Evolutionary conservation across 345 rosid species (phyloP).

Genomic region (Rhodomyrtus tomentosa): DNA sequence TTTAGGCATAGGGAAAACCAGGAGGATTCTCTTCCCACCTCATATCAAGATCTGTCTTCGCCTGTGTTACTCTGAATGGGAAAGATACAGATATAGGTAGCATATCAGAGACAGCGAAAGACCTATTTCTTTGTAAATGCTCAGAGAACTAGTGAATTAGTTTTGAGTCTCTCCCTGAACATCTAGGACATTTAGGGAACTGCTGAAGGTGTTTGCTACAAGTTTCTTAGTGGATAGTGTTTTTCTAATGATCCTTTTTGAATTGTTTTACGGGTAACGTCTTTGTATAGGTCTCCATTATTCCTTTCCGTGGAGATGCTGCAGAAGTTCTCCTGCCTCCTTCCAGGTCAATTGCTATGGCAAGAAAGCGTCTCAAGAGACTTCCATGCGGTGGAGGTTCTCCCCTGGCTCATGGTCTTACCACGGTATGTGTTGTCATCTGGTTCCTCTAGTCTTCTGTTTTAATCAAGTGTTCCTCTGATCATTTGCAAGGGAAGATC

Average conservation of each 20-base stretch:
- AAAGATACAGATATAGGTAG: neutral
- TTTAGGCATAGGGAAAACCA: neutral
- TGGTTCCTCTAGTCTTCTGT: neutral
- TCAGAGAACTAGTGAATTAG: neutral
- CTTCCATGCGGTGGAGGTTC: constrained; percentile 99
- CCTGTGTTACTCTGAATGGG: neutral
- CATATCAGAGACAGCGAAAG: neutral
- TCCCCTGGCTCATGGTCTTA: constrained; percentile 95
- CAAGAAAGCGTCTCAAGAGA: constrained; percentile 92
- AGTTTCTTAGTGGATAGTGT: neutral
- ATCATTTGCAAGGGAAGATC: neutral
- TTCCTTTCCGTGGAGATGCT: constrained; percentile 94
- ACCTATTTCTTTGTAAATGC: neutral
- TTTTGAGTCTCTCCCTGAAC: neutral
- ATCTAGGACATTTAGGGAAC: neutral
- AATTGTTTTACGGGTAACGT: constrained; percentile 5
- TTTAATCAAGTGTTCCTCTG: neutral
- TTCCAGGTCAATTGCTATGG: constrained; percentile 96
- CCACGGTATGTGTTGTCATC: constrained; percentile 44
- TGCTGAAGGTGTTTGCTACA: neutral
- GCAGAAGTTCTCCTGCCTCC: constrained; percentile 95
- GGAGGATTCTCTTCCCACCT: neutral
- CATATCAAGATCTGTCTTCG: neutral
- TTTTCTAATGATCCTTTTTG: neutral
- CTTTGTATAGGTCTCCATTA: constrained; percentile 66